Conservation (phyloP, 2,329 filamentous ascomycete species). For the Penicillium sumatraense region DNA sequence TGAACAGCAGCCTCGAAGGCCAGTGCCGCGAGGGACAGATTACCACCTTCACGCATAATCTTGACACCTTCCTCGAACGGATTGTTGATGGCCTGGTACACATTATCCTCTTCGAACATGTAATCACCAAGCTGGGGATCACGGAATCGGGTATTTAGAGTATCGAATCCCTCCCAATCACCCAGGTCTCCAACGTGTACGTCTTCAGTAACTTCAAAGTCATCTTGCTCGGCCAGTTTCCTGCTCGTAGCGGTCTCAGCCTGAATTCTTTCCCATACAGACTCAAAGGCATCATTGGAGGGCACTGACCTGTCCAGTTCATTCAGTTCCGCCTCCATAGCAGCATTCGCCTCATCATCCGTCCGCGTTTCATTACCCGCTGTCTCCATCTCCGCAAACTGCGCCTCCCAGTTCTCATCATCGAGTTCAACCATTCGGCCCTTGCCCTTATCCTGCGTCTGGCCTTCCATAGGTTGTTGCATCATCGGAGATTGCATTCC, state of each 20-base stretch:
- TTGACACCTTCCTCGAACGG: conserved; percentile 92
- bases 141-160: conserved; percentile 67
- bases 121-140: conserved; percentile 87
- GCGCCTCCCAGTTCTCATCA: conserved; percentile 92
- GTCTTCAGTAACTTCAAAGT: conserved; percentile 52
- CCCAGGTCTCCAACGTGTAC: conserved; percentile 72
- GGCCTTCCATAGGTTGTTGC: conserved; percentile 47
- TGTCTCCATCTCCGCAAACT: conserved; percentile 85
- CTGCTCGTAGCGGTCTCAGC: conserved; percentile 51
- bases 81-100: conserved; percentile 79
- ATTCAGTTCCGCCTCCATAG: conserved; percentile 85
- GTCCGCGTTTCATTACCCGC: conserved; percentile 55
- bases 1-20: conserved; percentile 96
- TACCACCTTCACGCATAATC: conserved; percentile 92
- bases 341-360: conserved; percentile 69
- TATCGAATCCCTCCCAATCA: conserved; percentile 79
- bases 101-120: conserved; percentile 92
- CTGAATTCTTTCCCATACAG: conserved; percentile 61
- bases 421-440: conserved; percentile 84
- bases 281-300: conserved; percentile 81
- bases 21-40: conserved; percentile 87
- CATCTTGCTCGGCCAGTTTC: conserved; percentile 69
- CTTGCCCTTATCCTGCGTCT: conserved; percentile 79
- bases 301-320: conserved; percentile 81
- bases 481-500: conserved; percentile 56